phyloP scores from a whole-genome alignment of 306 rosid genomes.

The Parietaria judaica region DNA sequence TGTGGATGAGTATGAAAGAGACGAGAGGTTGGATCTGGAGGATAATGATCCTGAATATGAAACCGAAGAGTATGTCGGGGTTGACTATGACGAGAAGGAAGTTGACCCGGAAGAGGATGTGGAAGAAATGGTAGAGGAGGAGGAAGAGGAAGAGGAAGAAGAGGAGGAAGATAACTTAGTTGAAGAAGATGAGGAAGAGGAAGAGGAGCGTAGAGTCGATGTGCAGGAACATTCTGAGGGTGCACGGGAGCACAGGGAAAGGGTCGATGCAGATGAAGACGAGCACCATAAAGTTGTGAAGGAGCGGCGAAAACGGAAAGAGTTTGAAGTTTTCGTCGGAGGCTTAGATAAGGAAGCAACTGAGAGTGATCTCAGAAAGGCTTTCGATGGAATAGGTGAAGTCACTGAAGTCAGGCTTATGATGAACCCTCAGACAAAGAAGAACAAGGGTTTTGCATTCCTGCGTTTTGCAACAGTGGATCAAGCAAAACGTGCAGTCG shows the following conservation, averaged over 20 bases:
- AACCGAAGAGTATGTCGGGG: slow-evolving; percentile 72
- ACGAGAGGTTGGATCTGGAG: slow-evolving; percentile 85
- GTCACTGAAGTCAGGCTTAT: slow-evolving; percentile 87
- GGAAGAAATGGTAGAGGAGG: slow-evolving; percentile 61
- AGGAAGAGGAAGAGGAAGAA: slow-evolving; percentile 67
- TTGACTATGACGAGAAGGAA: slow-evolving; percentile 95
- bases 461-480: slow-evolving; percentile 82
- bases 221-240: slow-evolving; percentile 70
- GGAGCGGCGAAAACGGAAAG: slow-evolving; percentile 89
- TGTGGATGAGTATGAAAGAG: slow-evolving; percentile 72
- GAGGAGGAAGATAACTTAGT: slow-evolving; percentile 60
- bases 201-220: slow-evolving; percentile 67
- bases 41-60: slow-evolving; percentile 96
- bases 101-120: slow-evolving; percentile 59
- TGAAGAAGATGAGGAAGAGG: slow-evolving; percentile 76
- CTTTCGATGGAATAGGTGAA: slow-evolving; percentile 64
- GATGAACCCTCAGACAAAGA: slow-evolving; percentile 94
- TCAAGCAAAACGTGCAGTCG: slow-evolving; percentile 82
- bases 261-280: slow-evolving; percentile 66
- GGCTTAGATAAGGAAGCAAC: slow-evolving; percentile 93
- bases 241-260: slow-evolving; percentile 44
- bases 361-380: slow-evolving; percentile 78
- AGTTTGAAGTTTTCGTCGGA: slow-evolving; percentile 95
- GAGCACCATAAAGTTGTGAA: slow-evolving; percentile 85
- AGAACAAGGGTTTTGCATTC: slow-evolving; percentile 97